phyloP scores from a whole-genome alignment of 1,139 yeast genomes.

The Blastobotrys serpentis region DNA sequence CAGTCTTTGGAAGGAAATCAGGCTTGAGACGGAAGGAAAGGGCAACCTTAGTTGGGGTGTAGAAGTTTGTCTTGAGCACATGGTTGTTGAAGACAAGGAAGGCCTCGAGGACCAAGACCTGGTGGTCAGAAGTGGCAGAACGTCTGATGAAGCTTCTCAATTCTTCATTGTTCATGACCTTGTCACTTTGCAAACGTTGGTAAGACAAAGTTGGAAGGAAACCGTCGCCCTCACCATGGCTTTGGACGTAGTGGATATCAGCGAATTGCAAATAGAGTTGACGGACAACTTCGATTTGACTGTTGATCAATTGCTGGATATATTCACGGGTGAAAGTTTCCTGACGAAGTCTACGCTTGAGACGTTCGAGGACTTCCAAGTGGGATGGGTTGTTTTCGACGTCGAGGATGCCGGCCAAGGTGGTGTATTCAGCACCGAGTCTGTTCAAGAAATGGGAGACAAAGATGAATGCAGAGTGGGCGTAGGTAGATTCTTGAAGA shows the following conservation, averaged over 20 bases:
- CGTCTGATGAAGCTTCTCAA: slow-evolving; percentile 66
- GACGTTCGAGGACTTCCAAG: slow-evolving; percentile 68
- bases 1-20: slow-evolving; percentile 73
- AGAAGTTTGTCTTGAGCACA: slow-evolving; percentile 89
- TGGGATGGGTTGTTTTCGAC: slow-evolving; percentile 54
- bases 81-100: slow-evolving; percentile 81
- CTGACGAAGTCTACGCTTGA: slow-evolving; percentile 86
- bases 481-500: slow-evolving; percentile 90
- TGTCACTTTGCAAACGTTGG: slow-evolving; percentile 79
- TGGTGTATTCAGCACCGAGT: slow-evolving; percentile 84
- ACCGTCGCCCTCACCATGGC: slow-evolving; percentile 55
- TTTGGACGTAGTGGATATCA: slow-evolving; percentile 77
- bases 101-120: slow-evolving; percentile 77
- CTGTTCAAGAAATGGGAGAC: slow-evolving; percentile 93
- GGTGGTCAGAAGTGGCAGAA: slow-evolving; percentile 76
- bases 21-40: slow-evolving; percentile 90
- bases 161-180: slow-evolving; percentile 73
- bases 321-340: slow-evolving; percentile 90
- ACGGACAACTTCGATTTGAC: slow-evolving; percentile 70
- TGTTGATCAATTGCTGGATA: slow-evolving; percentile 72
- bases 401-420: slow-evolving; percentile 65
- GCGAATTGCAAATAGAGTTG: slow-evolving; percentile 92
- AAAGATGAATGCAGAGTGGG: slow-evolving; percentile 90
- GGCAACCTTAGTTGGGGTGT: slow-evolving; percentile 92
- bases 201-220: slow-evolving; percentile 73